Evolutionary conservation across 177 flowering plant species (phyloP).

Genomic region (Vitis hybrid): DNA sequence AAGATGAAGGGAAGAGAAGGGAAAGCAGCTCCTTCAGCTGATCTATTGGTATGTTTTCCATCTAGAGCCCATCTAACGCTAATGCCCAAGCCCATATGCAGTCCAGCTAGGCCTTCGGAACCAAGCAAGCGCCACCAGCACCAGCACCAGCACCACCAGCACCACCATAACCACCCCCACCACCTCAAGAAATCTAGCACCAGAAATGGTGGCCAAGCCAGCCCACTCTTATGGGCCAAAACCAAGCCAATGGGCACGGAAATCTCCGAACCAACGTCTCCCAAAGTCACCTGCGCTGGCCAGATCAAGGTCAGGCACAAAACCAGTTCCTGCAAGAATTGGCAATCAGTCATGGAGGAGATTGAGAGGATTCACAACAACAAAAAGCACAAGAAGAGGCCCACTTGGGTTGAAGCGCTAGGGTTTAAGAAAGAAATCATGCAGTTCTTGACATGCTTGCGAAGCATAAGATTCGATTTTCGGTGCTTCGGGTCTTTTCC

Average conservation of each 20-base stretch:
- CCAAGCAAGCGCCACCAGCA: slow-evolving; percentile 37
- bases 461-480: slow-evolving; percentile 60
- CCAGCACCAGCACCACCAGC: slow-evolving; percentile 20
- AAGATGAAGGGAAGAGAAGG: slow-evolving; percentile 63
- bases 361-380: slow-evolving; percentile 73
- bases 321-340: slow-evolving; percentile 59
- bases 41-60: slow-evolving; percentile 85
- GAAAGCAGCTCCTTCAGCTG: slow-evolving; percentile 52
- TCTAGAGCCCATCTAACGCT: slow-evolving; percentile 63
- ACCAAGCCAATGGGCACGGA: slow-evolving; percentile 42
- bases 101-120: slow-evolving; percentile 64
- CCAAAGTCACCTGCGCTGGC: slow-evolving; percentile 92
- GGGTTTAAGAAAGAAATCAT: slow-evolving; percentile 78
- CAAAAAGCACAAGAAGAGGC: slow-evolving; percentile 32
- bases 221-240: slow-evolving; percentile 66
- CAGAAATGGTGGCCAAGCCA: slow-evolving; percentile 29
- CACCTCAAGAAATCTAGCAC: slow-evolving; percentile 26
- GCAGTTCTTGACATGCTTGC: slow-evolving; percentile 73
- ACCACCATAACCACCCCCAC: slow-evolving; percentile 21
- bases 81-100: slow-evolving; percentile 82
- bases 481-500: slow-evolving; percentile 76
- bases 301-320: slow-evolving; percentile 75
- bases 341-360: slow-evolving; percentile 97
- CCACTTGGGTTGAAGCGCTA: slow-evolving; percentile 53
- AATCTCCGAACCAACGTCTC: slow-evolving; percentile 74